Evolutionary conservation across 805 yeast species (phyloP).

Genomic region (Myxozyma vanderwaltii): DNA sequence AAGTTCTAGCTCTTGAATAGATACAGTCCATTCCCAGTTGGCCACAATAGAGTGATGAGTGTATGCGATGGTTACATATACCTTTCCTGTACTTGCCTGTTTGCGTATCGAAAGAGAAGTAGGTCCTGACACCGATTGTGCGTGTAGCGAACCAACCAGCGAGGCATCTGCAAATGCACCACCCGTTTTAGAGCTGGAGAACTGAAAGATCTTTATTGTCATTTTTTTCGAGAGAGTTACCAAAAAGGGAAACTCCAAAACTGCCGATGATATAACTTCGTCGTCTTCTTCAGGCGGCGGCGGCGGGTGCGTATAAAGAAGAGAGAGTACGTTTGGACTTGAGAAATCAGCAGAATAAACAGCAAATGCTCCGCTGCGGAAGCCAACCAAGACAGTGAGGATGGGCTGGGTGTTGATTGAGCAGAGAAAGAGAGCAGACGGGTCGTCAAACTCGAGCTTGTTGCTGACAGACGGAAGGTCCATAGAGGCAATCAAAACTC

Average conservation of each 20-base stretch:
- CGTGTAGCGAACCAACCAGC: constrained; percentile 6
- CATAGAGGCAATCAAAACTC: neutral
- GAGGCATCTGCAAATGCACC: neutral
- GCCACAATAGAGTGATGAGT: constrained; percentile 15
- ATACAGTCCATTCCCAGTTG: constrained; percentile 18
- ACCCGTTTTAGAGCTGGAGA: neutral
- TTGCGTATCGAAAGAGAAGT: constrained; percentile 19
- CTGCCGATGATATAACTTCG: constrained; percentile 11
- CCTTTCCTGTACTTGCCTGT: neutral
- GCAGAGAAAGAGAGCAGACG: neutral
- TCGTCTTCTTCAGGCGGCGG: neutral
- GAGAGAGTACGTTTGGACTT: neutral
- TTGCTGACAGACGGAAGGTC: neutral
- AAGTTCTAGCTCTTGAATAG: constrained; percentile 25
- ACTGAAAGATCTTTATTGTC: constrained; percentile 6
- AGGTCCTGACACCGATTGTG: constrained; percentile 19
- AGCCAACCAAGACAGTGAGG: constrained; percentile 18
- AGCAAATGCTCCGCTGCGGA: constrained; percentile 21
- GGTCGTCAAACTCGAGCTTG: neutral
- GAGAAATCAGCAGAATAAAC: neutral
- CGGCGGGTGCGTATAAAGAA: constrained; percentile 12
- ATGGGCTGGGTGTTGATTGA: neutral
- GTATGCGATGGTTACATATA: constrained; percentile 23
- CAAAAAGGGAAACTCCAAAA: constrained; percentile 18
- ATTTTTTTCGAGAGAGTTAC: constrained; percentile 14